These are phyloP conservation scores for Tubosaeta sp. DNA, from an alignment of 768 basidiomycete species.

Conservation along the genomic window DNA sequence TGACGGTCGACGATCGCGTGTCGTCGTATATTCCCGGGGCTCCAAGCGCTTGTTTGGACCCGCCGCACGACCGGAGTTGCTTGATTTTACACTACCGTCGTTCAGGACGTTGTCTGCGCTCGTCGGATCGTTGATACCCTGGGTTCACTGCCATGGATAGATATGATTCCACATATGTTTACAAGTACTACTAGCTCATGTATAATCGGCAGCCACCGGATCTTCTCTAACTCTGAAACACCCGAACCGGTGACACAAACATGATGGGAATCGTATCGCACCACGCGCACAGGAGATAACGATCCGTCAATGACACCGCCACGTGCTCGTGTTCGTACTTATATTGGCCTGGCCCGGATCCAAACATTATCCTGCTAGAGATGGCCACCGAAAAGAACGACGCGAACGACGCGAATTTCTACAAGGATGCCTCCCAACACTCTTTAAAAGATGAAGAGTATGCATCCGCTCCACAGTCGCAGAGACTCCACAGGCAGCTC, in stretches of 20 bases:
- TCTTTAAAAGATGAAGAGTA: conserved; percentile 25
- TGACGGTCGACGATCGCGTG: conserved; percentile 18
- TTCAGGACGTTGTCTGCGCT: conserved; percentile 30
- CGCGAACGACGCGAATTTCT: not conserved
- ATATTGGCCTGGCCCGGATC: not conserved
- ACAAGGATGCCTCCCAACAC: conserved; percentile 6
- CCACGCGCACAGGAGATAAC: not conserved
- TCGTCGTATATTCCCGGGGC: conserved; percentile 8
- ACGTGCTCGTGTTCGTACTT: not conserved
- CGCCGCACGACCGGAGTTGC: conserved; percentile 14
- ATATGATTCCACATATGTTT: not conserved
- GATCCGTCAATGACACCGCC: conserved; percentile 4
- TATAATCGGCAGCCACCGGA: not conserved
- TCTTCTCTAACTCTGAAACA: not conserved
- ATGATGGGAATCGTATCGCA: not conserved
- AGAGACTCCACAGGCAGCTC: conserved; percentile 51
- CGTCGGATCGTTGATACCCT: conserved; percentile 29
- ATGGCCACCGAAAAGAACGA: conserved; percentile 24
- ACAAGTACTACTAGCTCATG: not conserved
- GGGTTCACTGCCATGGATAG: conserved; percentile 20
- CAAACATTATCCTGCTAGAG: too few species aligned
- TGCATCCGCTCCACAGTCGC: not conserved
- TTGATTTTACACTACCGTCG: conserved; percentile 31
- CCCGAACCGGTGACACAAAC: not conserved
- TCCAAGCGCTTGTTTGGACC: conserved; percentile 11